Conservation (phyloP, 2,329 filamentous ascomycete species). For the Amauroascus verrucosus region DNA sequence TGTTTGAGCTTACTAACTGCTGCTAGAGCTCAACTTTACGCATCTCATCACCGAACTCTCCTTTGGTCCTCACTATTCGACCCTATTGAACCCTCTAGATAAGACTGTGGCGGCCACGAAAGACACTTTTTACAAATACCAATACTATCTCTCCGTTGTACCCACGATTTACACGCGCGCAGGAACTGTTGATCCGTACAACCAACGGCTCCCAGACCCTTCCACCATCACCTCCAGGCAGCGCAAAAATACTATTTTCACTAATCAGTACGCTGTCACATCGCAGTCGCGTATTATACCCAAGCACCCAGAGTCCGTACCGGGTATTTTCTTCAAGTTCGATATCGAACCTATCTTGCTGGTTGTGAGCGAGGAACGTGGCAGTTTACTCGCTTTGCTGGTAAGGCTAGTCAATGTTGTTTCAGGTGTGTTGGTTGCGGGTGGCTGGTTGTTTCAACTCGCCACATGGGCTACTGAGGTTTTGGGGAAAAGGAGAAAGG, state of each 20-base stretch:
- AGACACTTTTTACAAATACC: conserved; percentile 83
- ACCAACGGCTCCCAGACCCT: conserved; percentile 29
- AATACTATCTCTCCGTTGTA: conserved; percentile 93
- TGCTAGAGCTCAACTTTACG: conserved; percentile 84
- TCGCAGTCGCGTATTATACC: conserved; percentile 64
- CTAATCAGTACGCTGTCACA: conserved; percentile 96
- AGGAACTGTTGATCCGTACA: conserved; percentile 34
- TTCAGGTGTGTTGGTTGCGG: conserved; percentile 80
- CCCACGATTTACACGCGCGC: conserved; percentile 74
- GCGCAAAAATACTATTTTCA: conserved; percentile 57
- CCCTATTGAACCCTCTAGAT: conserved; percentile 86
- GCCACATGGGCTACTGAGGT: conserved; percentile 59
- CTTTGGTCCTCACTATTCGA: conserved; percentile 94
- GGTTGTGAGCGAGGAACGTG: conserved; percentile 70
- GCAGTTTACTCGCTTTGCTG: conserved; percentile 61
- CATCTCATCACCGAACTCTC: conserved; percentile 94
- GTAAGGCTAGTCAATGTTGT: conserved; percentile 84
- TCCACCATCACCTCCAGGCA: conserved; percentile 28
- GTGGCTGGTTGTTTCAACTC: conserved; percentile 85
- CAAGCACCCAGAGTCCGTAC: conserved; percentile 54
- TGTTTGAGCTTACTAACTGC: conserved; percentile 1
- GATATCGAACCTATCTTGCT: conserved; percentile 94
- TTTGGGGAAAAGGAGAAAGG: conserved; percentile 33
- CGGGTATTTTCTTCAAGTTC: conserved; percentile 96
- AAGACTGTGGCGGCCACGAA: conserved; percentile 70